Evolutionary conservation across 768 basidiomycete species (phyloP).

Genomic region (Boletus patriciae): DNA sequence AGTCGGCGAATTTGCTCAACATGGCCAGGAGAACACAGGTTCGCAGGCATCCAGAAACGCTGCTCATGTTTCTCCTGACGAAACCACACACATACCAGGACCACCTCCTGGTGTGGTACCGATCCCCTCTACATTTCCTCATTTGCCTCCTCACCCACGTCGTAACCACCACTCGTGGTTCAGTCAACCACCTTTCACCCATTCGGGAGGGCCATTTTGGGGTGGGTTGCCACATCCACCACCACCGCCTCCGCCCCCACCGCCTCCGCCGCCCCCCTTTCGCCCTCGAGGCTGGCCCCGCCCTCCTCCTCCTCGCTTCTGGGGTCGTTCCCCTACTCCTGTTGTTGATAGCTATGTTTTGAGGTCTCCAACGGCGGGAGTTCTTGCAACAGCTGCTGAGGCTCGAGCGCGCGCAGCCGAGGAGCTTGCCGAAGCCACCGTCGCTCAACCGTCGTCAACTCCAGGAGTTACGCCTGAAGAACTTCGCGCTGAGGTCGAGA

Average conservation of each 20-base stretch:
- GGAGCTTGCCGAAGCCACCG: not conserved
- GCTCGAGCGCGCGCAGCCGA: constrained; percentile 9
- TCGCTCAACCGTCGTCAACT: not conserved
- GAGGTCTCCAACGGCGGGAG: constrained; percentile 15
- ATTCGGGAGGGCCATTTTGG: constrained; percentile 15
- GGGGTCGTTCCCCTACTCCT: constrained; percentile 12
- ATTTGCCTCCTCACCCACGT: constrained; percentile 17
- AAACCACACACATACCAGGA: constrained; percentile 5
- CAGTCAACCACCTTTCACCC: constrained; percentile 10
- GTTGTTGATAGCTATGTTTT: constrained; percentile 1
- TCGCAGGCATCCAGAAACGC: constrained; percentile 3
- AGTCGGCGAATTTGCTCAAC: constrained; percentile 41
- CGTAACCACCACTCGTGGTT: constrained; percentile 30
- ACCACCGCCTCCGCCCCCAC: constrained; percentile 18
- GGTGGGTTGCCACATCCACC: constrained; percentile 17
- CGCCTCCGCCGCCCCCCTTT: not conserved
- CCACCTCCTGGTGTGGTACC: constrained; percentile 8
- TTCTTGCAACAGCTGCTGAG: constrained; percentile 20
- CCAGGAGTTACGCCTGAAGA: constrained; percentile 20
- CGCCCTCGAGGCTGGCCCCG: constrained; percentile 25
- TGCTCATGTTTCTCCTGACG: not conserved
- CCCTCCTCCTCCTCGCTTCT: constrained; percentile 24
- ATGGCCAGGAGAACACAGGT: constrained; percentile 8
- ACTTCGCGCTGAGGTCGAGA: constrained; percentile 50
- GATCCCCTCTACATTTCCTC: constrained; percentile 17